Evolutionary conservation across 1,284 basidiomycete genomes (phyloP).

Genomic region (Singerocomus inundabilis): DNA sequence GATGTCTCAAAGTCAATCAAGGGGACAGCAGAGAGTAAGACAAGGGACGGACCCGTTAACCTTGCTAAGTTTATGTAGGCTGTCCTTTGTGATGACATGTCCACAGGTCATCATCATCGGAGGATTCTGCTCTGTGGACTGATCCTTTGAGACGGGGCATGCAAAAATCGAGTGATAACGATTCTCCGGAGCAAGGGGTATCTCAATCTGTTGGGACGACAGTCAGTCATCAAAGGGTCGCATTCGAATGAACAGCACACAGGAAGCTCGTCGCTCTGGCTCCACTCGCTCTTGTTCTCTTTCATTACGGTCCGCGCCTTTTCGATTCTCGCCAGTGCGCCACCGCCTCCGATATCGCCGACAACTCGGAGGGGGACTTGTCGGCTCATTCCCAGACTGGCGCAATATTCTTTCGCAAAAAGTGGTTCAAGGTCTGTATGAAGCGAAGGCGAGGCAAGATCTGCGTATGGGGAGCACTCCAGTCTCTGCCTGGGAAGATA

Average conservation of each 20-base stretch:
- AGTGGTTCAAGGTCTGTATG: conserved; percentile 77
- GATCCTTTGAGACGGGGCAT: conserved; percentile 97
- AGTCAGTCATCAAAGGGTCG: conserved; percentile 4
- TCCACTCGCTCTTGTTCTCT: conserved; percentile 89
- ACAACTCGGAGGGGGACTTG: conserved; percentile 86
- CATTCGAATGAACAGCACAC: conserved; percentile 40
- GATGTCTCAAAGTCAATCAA: conserved; percentile 2
- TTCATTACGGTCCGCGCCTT: conserved; percentile 92
- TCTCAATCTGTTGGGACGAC: conserved; percentile 75
- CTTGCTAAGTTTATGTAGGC: conserved; percentile 83
- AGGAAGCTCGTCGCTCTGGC: conserved; percentile 85
- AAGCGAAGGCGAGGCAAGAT: conserved; percentile 64
- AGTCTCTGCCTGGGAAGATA: conserved; percentile 69
- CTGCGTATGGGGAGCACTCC: conserved; percentile 69
- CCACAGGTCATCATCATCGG: conserved; percentile 98
- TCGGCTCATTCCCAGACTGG: conserved; percentile 81
- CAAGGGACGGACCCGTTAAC: conserved; percentile 68
- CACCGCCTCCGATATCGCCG: conserved; percentile 88
- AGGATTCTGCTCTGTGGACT: conserved; percentile 89
- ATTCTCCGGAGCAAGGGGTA: conserved; percentile 82
- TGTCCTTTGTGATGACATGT: conserved; percentile 91
- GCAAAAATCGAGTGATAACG: conserved; percentile 97
- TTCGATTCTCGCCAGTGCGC: conserved; percentile 85
- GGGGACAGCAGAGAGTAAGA: background rate
- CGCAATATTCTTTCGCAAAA: conserved; percentile 89